These are phyloP conservation scores for Phytophthora macrochlamydospora DNA, from an alignment of 352 stramenopile species.

Conservation along the genomic window DNA sequence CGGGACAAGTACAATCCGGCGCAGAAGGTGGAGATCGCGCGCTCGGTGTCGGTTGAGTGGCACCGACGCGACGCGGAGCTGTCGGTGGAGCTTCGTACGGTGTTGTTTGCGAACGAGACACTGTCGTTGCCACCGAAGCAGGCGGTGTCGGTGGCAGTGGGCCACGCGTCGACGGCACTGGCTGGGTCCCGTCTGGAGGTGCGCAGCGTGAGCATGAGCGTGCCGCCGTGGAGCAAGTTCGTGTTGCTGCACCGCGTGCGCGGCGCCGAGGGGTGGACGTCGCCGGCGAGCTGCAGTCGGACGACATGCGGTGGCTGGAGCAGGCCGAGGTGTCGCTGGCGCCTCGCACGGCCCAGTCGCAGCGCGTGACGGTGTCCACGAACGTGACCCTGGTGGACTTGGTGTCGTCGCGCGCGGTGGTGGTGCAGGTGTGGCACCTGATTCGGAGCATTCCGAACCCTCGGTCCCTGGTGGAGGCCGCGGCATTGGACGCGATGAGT, in stretches of 20 bases:
- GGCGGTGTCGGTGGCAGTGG: neutral
- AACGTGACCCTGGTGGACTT: slow-evolving; percentile 1
- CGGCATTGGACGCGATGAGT: neutral
- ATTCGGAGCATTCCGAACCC: neutral
- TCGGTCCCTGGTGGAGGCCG: neutral
- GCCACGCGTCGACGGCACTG: neutral
- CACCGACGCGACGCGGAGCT: slow-evolving; percentile 5
- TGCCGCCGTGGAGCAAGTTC: slow-evolving; percentile 2
- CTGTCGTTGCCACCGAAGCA: slow-evolving; percentile 1
- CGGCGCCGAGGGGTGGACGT: neutral
- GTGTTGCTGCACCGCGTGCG: slow-evolving; percentile 7
- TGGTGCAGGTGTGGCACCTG: slow-evolving; percentile 1
- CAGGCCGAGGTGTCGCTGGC: slow-evolving; percentile 5
- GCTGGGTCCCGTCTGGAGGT: neutral
- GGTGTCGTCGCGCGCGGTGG: neutral
- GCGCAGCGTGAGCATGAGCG: slow-evolving; percentile 1
- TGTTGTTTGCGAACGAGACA: slow-evolving; percentile 5
- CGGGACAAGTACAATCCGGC: neutral
- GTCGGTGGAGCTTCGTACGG: slow-evolving; percentile 1
- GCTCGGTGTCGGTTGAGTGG: neutral
- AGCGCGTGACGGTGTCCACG: neutral
- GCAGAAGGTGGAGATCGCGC: slow-evolving; percentile 3
- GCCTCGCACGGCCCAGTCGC: neutral
- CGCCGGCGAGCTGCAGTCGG: slow-evolving; percentile 1
- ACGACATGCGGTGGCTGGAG: slow-evolving; percentile 5